Percentiles rank a stretch among this genome's conserved stretches.
Evolutionary conservation across 225 moss, liverwort and hornwort genomes (phyloP).

Genomic region (Climacium dendroides): DNA sequence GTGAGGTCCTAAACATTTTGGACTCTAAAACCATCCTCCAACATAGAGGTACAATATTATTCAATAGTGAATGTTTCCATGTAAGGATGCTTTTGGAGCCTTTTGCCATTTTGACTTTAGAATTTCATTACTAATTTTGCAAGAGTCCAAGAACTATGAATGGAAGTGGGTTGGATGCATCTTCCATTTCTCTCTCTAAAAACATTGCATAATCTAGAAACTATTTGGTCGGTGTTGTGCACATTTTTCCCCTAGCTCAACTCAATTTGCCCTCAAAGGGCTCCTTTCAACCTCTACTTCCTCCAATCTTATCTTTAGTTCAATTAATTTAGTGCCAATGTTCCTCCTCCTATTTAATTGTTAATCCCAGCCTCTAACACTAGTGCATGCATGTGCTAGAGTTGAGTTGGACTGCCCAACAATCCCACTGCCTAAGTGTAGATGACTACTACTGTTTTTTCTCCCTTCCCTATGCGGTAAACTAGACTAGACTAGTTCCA

Average conservation of each 20-base stretch:
- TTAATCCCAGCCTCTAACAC: not conserved
- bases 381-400: too few relatives aligned
- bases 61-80: too few relatives aligned
- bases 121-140: not conserved
- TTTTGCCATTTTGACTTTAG: not conserved
- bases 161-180: not conserved
- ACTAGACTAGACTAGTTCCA: too few relatives aligned
- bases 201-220: too few relatives aligned
- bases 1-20: not conserved
- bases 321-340: too few relatives aligned
- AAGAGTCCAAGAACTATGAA: not conserved
- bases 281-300: too few relatives aligned
- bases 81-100: fast-evolving
- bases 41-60: not conserved
- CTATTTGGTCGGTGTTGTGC: too few relatives aligned
- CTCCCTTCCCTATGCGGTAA: not conserved
- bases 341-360: not conserved
- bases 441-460: not conserved
- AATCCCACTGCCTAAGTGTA: not conserved
- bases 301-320: not conserved
- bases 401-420: not conserved
- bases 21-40: not conserved
- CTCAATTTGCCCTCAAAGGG: not conserved
- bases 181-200: not conserved
- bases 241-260: not conserved